Conservation (phyloP, 257 asterid genomes). For the Fraxinus pennsylvanica region DNA sequence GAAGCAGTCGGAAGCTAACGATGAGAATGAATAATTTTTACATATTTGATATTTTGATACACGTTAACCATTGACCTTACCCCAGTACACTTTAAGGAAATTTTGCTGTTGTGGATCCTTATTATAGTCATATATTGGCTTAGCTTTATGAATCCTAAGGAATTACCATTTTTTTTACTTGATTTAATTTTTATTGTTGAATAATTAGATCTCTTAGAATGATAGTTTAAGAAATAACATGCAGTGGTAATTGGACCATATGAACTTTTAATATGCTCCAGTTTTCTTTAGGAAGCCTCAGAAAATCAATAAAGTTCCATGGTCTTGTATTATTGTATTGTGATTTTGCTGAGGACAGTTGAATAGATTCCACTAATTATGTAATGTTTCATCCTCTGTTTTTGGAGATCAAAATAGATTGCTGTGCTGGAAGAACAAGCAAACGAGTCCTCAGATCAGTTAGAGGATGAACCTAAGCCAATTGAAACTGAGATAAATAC, state of each 20-base stretch:
- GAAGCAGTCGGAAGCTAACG: not conserved
- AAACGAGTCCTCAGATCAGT: slow-evolving; percentile 58
- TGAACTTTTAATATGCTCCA: not conserved
- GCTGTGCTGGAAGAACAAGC: slow-evolving; percentile 79
- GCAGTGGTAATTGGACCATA: not conserved
- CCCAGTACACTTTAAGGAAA: not conserved
- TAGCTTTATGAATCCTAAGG: slow-evolving; percentile 10
- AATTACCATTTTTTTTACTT: not conserved
- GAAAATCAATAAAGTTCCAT: not conserved
- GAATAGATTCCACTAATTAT: not conserved
- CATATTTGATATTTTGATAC: too few species aligned
- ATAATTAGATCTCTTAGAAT: not conserved
- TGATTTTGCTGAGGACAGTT: slow-evolving; percentile 10
- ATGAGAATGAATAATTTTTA: not conserved
- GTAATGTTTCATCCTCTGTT: slow-evolving; percentile 8
- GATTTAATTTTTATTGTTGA: not conserved
- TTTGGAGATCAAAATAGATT: slow-evolving; percentile 45
- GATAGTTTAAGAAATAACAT: not conserved
- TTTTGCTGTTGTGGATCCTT: not conserved
- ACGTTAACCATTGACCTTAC: not conserved
- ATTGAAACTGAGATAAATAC: slow-evolving; percentile 43
- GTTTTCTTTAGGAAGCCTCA: not conserved
- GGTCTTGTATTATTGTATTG: not conserved
- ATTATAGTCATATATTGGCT: not conserved
- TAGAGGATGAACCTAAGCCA: slow-evolving; percentile 67